These are phyloP conservation scores for Allium sativum DNA, from an alignment of 106 monocot species.

Conservation along the genomic window DNA sequence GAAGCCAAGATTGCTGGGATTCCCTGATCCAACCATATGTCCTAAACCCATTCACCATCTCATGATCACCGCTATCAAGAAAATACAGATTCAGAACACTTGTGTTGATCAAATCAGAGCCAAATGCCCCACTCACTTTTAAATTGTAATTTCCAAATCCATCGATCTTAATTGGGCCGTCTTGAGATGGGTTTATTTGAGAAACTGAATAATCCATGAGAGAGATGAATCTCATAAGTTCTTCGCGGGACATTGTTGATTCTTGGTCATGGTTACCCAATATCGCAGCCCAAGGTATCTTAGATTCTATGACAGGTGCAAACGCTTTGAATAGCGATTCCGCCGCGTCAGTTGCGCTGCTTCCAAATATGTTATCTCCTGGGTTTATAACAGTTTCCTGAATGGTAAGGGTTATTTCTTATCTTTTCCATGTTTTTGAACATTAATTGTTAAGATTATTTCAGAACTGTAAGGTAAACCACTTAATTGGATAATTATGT, in stretches of 20 bases:
- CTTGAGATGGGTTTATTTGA: conserved; percentile 23
- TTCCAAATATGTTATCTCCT: conserved; percentile 93
- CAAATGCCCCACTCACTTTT: conserved; percentile 47
- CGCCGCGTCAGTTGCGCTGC: conserved; percentile 64
- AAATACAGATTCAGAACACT: conserved; percentile 79
- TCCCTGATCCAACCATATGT: conserved; percentile 87
- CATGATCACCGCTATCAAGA: conserved; percentile 75
- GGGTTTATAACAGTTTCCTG: neutral
- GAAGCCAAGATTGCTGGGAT: conserved; percentile 78
- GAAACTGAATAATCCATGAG: conserved; percentile 87
- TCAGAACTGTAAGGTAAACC: too few species aligned
- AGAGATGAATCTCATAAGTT: conserved; percentile 77
- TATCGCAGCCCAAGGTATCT: conserved; percentile 69
- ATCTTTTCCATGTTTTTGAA: too few species aligned
- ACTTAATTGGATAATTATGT: too few species aligned
- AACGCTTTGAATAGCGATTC: conserved; percentile 76
- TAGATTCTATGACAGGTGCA: conserved; percentile 38
- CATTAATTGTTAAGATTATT: too few species aligned
- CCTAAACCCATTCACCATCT: conserved; percentile 30
- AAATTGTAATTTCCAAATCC: conserved; percentile 87
- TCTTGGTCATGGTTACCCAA: conserved; percentile 95
- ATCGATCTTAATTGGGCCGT: conserved; percentile 17
- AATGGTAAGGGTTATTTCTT: too few species aligned
- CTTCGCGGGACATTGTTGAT: conserved; percentile 72
- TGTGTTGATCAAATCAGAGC: conserved; percentile 48